Evolutionary conservation across 2,329 filamentous ascomycete genomes (phyloP).

Genomic region (Alternaria sp.): DNA sequence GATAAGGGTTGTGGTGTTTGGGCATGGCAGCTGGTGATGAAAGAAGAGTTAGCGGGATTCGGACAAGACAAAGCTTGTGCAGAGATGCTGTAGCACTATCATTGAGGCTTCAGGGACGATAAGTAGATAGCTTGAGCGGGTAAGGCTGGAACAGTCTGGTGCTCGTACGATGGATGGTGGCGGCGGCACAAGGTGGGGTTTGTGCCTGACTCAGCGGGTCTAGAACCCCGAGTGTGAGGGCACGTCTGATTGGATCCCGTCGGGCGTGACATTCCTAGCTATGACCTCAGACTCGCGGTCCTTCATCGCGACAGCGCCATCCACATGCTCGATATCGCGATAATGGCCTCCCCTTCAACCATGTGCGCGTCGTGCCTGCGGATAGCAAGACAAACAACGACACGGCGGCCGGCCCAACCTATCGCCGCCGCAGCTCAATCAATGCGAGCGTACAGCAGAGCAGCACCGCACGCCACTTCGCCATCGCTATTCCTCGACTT

Average conservation of each 20-base stretch:
- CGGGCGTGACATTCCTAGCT: constrained; percentile 7
- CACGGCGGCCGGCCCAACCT: neutral
- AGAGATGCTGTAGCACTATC: neutral
- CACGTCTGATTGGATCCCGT: constrained; percentile 17
- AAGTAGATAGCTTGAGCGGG: constrained; percentile 12
- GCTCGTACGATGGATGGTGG: constrained; percentile 19
- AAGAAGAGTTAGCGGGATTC: neutral
- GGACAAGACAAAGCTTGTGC: neutral
- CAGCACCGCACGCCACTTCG: constrained; percentile 26
- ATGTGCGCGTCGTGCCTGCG: constrained; percentile 44
- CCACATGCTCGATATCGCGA: neutral
- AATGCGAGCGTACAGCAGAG: constrained; percentile 28
- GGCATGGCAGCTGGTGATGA: constrained; percentile 28
- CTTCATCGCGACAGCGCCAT: neutral
- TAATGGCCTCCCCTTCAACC: constrained; percentile 36
- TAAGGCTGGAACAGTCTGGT: constrained; percentile 10
- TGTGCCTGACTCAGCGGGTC: constrained; percentile 23
- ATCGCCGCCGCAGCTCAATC: constrained; percentile 7
- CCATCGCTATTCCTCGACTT: constrained; percentile 40
- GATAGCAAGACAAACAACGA: constrained; percentile 15
- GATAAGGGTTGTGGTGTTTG: constrained; percentile 32
- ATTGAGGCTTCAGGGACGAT: constrained; percentile 6
- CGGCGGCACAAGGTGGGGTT: constrained; percentile 15
- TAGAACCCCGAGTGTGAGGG: constrained; percentile 8
- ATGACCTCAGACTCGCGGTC: constrained; percentile 20